Evolutionary conservation across 768 basidiomycete genomes (phyloP), one percentile per base, ranked within the genome.

Genomic region (Lactarius trivialis): DNA sequence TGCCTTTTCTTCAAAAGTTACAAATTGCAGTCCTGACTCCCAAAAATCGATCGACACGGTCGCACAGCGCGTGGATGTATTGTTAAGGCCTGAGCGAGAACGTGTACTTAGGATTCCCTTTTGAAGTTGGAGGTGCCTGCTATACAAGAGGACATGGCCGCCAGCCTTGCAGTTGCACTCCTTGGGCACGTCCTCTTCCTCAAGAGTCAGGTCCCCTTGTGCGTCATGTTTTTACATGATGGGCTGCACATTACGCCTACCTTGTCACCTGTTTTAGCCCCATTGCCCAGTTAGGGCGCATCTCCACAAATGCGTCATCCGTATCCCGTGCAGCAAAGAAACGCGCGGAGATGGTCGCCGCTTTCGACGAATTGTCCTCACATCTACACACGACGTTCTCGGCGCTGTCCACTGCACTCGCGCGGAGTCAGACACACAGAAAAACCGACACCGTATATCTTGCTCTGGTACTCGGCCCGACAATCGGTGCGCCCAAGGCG

Each of bases 191-290:
- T 90, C 2, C 71, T 91, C 19, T 92, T 88, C 69, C 74, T 91
- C 59, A 92, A 91, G 71, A 86, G 81, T 65, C 89, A 91, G 67
- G 77, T 91, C 0, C 89, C 89, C 1, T 84, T 91, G 89, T 91
- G 68, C 73, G 88, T 80, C 5, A 28, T 34, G 14, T 49, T 21
- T 24, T 21, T 24, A 53, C 48, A 28, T 53, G 12, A 26, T 37
- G 7, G 12, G 41, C 48, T 30, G 41, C 58, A 54, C 33, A 43
- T 7, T 37, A 53, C 19, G 28, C 48, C 36, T 17, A 15, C 60
- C 26, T 34, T 11, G 2, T 24, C 19, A 8, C 21, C 30, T 32
- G 33, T 43, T n/a, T 56, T 58, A 89, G 89, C 50, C 89, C 89
- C 6, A 76, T 90, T 6, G 70, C 76, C n/a, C 89, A 89, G 68